Conservation (phyloP, 345 rosid species). For the Arabidopsis suecica region DNA sequence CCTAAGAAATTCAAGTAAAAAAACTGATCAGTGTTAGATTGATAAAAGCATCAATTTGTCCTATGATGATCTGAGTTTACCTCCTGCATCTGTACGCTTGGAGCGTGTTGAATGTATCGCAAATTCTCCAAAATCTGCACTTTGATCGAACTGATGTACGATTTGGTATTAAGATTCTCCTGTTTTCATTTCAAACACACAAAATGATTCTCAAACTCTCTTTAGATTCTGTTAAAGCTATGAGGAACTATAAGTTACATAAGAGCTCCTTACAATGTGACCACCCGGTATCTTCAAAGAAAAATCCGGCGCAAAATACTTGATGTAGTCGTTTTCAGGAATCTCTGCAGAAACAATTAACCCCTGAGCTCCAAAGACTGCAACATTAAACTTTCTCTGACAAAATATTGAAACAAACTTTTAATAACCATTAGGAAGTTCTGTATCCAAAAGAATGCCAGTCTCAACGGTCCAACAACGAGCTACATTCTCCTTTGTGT, state of each 20-base stretch:
- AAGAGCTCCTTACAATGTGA: no score
- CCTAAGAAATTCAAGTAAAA: conserved; percentile 50
- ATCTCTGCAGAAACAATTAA: conserved; percentile 65
- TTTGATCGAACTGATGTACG: no score
- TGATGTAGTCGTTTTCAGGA: conserved; percentile 84
- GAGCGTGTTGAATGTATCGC: conserved; percentile 17
- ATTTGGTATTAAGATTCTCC: no score
- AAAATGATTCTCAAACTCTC: no score
- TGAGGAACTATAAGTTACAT: no score
- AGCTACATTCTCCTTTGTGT: no score
- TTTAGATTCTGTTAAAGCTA: no score
- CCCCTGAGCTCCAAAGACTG: neutral
- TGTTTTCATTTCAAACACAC: no score
- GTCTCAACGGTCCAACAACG: no score
- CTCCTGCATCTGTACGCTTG: conserved; percentile 97
- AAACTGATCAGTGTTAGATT: neutral
- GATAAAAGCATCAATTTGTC: neutral
- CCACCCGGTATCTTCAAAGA: no score
- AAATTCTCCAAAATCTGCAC: no score
- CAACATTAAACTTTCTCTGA: neutral
- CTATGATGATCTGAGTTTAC: conserved; percentile 44
- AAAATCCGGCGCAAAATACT: conserved; percentile 59
- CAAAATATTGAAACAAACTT: neutral
- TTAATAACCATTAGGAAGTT: conserved; percentile 84
- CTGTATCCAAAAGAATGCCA: conserved; percentile 67